Evolutionary conservation across 2,329 filamentous ascomycete species (phyloP), one percentile per base, ranked within the genome.

Genomic region (Aspergillus piperis): DNA sequence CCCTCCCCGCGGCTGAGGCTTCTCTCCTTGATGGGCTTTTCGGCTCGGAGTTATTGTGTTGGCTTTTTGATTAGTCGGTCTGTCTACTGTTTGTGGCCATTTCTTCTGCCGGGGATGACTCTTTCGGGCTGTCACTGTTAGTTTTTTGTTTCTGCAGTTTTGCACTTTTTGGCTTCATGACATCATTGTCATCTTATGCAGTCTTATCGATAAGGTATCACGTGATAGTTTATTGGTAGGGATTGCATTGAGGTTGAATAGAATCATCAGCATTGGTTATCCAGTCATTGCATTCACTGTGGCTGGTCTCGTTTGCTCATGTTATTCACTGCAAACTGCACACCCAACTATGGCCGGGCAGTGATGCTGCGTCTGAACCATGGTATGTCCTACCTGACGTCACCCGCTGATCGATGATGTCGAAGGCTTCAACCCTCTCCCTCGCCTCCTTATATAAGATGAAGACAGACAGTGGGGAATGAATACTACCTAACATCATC

Each of bases 371-470:
- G 19, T 11, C 23, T n/a, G 10, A 36, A 36, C 32, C 44, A 50
- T 21, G 8, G 13, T 54, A 10, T 19, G 44, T 11, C 52, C 39
- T 57, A 17, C 8, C 21, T 60, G 58, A 60, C 58, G 58, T 60
- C 58, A 60, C 58, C 36, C 3, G 39, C 41, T n/a, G 51, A 27
- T 11, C 44, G 42, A 59, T 59, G 59, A 58, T 61, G 59, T 54
- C 49, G 57, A 42, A 15, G 53, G 32, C 38, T 13, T 25, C 39
- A 30, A 42, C n/a, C 7, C n/a, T 42, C 39, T 4, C 10, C 27
- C 25, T 41, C 36, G 51, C 36, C 51, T 41, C 23, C 32, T 7
- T 21, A 8, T n/a, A 61, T 19, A 42, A 32, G 21, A 11, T 19
- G 49, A 39, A 54, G 58, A 55, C 27, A 27, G 39, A 44, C 30